Evolutionary conservation across 2,329 filamentous ascomycete genomes (phyloP).

Genomic region (Fusarium chlamydosporum): DNA sequence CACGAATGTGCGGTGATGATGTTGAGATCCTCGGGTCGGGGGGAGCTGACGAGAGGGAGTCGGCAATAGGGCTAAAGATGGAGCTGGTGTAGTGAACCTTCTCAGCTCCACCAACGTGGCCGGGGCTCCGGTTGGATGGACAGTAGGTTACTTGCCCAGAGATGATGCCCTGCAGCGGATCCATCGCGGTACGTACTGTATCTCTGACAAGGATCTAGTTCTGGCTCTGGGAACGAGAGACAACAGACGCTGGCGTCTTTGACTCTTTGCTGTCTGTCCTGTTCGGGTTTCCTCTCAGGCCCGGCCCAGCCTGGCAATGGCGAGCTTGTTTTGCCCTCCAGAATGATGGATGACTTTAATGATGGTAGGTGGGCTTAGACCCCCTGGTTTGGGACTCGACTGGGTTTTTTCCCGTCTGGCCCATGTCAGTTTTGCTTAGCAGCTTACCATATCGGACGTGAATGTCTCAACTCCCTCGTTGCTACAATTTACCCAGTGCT

Average conservation of each 20-base stretch:
- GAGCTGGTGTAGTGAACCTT: slow-evolving; percentile 44
- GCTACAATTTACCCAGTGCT: slow-evolving; percentile 42
- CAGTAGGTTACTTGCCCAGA: slow-evolving; percentile 38
- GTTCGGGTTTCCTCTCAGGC: slow-evolving; percentile 15
- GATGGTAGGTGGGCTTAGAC: slow-evolving; percentile 45
- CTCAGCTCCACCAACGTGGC: slow-evolving; percentile 48
- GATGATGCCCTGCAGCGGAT: slow-evolving; percentile 35
- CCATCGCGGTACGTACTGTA: slow-evolving; percentile 24
- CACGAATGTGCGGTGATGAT: slow-evolving; percentile 45
- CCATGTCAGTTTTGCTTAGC: slow-evolving; percentile 34
- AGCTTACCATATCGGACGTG: slow-evolving; percentile 27
- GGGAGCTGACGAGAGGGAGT: slow-evolving; percentile 48
- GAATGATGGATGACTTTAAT: slow-evolving; percentile 29
- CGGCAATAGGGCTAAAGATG: slow-evolving; percentile 52
- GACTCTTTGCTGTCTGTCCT: slow-evolving; percentile 13
- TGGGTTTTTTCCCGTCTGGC: slow-evolving; percentile 28
- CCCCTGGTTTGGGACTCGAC: slow-evolving; percentile 29
- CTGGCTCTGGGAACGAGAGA: slow-evolving; percentile 5
- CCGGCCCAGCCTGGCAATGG: slow-evolving; percentile 10
- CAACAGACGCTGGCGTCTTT: slow-evolving; percentile 4
- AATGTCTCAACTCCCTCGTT: slow-evolving; percentile 50
- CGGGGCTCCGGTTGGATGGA: slow-evolving; percentile 47
- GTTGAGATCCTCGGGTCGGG: slow-evolving; percentile 41
- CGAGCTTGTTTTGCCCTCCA: slow-evolving; percentile 15
- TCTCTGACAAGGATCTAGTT: slow-evolving; percentile 11